Base-by-base conservation (phyloP, 2,329 filamentous ascomycete species). In the Arthrobotrys conoides region DNA sequence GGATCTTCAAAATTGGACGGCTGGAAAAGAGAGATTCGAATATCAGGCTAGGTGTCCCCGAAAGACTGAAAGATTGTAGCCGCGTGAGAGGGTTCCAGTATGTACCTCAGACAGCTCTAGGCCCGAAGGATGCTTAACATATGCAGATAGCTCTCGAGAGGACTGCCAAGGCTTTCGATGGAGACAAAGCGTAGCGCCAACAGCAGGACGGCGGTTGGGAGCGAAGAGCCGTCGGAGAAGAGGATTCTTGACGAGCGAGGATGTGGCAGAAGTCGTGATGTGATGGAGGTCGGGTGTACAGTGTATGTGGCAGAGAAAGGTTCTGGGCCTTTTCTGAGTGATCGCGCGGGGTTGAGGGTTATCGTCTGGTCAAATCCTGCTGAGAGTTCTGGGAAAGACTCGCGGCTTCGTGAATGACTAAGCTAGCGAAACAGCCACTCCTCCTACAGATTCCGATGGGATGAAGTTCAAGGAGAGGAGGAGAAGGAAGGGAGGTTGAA, bases 281-380 rank as follows among this genome's bases (percentile, higher is more conserved):
- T n/a, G 68, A 24, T 51, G 48, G 14, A 27, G 9, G 20, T 22
- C 24, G 67, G 20, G 44, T 30, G 48, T 55, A 61, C 38, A 16
- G 44, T 30, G 48, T 55, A 61, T 48, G 61, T 65, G 68, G 64
- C 53, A 36, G 53, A 48, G 44, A 48, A 49, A 44, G 57, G 51
- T 41, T 36, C 18, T 38, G 61, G 67, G 10, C 18, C 20, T 36
- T 46, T 64, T 66, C 53, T 49, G 51, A 51, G 55, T 72, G 68
- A 51, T 72, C 68, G 75, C 75, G 75, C 75, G 75, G 75, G 75
- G 75, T 77, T 65, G 44, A 63, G 73, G 24, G 73, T 72, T 78
- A 70, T 76, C 65, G 65, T 57, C 38, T 71, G 67, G 68, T 78
- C 73, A 78, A 78, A 78, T 78, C 75, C 75, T 78, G 75, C 48